Base-by-base conservation (phyloP, 257 asterid species). In the Petrea volubilis region DNA sequence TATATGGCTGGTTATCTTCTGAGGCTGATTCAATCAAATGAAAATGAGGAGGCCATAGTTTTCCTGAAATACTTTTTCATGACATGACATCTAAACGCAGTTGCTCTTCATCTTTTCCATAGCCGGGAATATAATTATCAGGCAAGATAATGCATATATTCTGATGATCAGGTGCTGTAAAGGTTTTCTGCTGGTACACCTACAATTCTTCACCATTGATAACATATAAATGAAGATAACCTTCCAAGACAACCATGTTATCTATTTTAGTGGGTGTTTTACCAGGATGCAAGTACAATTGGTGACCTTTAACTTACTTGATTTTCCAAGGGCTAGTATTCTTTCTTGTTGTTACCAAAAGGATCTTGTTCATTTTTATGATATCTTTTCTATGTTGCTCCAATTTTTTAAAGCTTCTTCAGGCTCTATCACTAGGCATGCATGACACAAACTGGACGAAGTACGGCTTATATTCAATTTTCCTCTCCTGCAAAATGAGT, bases 381-480 rank as follows among this genome's bases (percentile, higher is more conserved):
- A 60, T 12, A 53, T 36, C 9, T 7, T 57, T 21, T 61, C 21
- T 31, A 15, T 38, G 52, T 50, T 70, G 53, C 65, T 60, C 40
- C 44, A 49, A 60, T 38, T 33, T 41, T 68, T 50, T 23, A n/a
- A 29, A 41, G 69, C 72, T 41, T 74, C 73, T 50, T 74, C 55
- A 64, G 60, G 25, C 34, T 34, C 44, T 33, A 25, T 12, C 50
- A 29, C 11, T 51, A n/a, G n/a, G 53, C 51, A 25, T 60, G 10
- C 52, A 53, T 50, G 9, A 34, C 59, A 28, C 28, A 11, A 40
- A 14, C 18, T 33, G 56, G 55, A 23, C 14, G 3, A 24, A 11
- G 46, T 8, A n/a, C 9, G 53, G 33, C 40, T 23, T 60, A 43
- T 29, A 40, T 18, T 29, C 34, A 29, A 24, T 47, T 67, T 33